A percentile compares a stretch with the other conserved stretches of the same genome.
Evolutionary conservation across 2,329 filamentous ascomycete genomes (phyloP).

Genomic region (Penicillium sp.): DNA sequence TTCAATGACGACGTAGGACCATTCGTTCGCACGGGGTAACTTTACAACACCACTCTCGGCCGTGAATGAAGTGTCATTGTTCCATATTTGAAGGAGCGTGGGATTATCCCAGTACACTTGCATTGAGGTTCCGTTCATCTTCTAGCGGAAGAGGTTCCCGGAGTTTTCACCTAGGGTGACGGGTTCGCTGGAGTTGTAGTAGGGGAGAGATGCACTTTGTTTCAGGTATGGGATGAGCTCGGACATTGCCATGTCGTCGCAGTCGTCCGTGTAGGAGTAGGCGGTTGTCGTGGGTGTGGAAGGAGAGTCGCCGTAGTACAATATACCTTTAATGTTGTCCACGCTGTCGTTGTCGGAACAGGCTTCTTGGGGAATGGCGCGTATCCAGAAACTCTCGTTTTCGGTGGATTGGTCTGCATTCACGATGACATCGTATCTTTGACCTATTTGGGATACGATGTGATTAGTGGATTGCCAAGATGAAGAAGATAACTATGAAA

Average conservation of each 20-base stretch:
- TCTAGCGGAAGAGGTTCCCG: constrained; percentile 17
- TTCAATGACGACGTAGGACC: constrained; percentile 7
- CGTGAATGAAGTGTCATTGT: background rate
- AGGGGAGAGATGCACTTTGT: constrained; percentile 2
- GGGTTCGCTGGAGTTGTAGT: constrained; percentile 13
- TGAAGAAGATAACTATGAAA: background rate
- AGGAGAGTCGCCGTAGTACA: constrained; percentile 36
- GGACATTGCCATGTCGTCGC: constrained; percentile 28
- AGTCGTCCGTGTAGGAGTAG: constrained; percentile 19
- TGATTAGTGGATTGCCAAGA: background rate
- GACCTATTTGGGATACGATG: constrained; percentile 17
- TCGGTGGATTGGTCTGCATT: constrained; percentile 23
- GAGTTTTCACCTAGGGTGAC: constrained; percentile 16
- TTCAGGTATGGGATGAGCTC: constrained; percentile 20
- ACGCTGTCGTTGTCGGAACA: constrained; percentile 43
- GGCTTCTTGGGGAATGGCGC: constrained; percentile 42
- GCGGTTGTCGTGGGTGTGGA: constrained; percentile 10
- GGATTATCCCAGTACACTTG: constrained; percentile 20
- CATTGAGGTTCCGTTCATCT: constrained; percentile 51
- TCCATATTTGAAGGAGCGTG: constrained; percentile 15
- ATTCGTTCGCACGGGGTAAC: background rate
- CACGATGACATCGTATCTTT: constrained; percentile 42
- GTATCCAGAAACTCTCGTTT: constrained; percentile 38
- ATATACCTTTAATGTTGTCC: constrained; percentile 50
- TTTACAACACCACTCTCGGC: constrained; percentile 1